Percentiles rank a stretch among this genome's conserved stretches.
Evolutionary conservation across 352 stramenopile species (phyloP).

Genomic region (Phytophthora syringae): DNA sequence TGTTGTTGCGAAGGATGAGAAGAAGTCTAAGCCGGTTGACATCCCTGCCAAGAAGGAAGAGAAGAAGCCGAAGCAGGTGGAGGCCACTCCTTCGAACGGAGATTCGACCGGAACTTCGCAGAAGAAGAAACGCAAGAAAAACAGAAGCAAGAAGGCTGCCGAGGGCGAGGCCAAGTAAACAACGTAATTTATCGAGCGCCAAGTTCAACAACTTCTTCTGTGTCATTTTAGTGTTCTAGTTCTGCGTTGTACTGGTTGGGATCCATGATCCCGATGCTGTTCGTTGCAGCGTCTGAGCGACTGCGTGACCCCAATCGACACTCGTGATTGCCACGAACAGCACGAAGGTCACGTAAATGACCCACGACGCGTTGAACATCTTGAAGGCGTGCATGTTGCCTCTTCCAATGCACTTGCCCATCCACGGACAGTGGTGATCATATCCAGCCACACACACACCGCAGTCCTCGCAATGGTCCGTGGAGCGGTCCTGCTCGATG

Average conservation of each 20-base stretch:
- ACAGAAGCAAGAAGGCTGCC: conserved; percentile 42
- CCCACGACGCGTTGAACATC: conserved; percentile 86
- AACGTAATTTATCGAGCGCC: conserved; percentile 33
- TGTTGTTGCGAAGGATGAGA: no score
- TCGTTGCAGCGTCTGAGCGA: conserved; percentile 46
- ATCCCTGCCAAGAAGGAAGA: conserved; percentile 45
- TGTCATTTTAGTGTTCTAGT: background rate
- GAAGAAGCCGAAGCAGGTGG: conserved; percentile 29
- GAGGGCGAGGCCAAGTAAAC: conserved; percentile 24
- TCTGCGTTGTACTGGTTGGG: conserved; percentile 3
- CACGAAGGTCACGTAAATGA: conserved; percentile 88
- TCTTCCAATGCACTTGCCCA: conserved; percentile 94
- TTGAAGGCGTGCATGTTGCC: conserved; percentile 92
- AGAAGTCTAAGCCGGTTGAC: no score
- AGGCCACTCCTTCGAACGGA: conserved; percentile 18
- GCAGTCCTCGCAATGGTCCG: conserved; percentile 94
- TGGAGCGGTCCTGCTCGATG: conserved; percentile 60
- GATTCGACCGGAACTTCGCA: conserved; percentile 28
- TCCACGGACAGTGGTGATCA: conserved; percentile 95
- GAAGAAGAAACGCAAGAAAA: conserved; percentile 74
- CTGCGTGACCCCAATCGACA: conserved; percentile 52
- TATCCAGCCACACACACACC: conserved; percentile 91
- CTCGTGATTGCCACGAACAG: conserved; percentile 64
- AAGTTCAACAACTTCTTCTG: background rate
- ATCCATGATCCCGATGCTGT: conserved; percentile 36